Evolutionary conservation across 306 rosid species (phyloP).

Genomic region (Cucumis cinereus): DNA sequence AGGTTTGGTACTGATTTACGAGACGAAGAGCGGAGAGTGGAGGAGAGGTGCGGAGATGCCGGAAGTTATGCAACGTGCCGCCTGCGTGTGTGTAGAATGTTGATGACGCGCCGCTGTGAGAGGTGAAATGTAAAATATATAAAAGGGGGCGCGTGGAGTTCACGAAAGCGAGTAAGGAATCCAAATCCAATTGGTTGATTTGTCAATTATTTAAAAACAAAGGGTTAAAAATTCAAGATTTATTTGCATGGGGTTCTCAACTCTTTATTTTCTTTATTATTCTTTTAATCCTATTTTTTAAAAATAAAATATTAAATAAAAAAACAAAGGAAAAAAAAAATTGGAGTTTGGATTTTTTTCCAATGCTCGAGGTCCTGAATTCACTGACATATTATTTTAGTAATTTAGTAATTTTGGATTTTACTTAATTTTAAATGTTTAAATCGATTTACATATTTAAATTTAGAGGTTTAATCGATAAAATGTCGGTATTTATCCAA

Average conservation of each 20-base stretch:
- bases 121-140: too few relatives aligned
- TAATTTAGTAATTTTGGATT: not conserved
- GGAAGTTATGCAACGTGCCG: constrained; percentile 52
- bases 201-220: not conserved
- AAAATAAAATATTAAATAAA: too few relatives aligned
- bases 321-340: too few relatives aligned
- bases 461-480: too few relatives aligned
- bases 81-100: constrained; percentile 53
- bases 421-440: not conserved
- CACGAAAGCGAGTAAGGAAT: not conserved
- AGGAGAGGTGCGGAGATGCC: constrained; percentile 36
- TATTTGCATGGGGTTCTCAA: constrained; percentile 5
- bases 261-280: not conserved
- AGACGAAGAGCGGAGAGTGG: constrained; percentile 40
- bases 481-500: too few relatives aligned
- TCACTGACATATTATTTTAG: not conserved
- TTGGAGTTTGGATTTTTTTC: not conserved
- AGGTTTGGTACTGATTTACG: constrained; percentile 41
- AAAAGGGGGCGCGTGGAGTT: not conserved
- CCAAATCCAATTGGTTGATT: not conserved
- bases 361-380: not conserved
- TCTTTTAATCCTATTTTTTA: not conserved
- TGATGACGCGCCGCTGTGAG: not conserved
- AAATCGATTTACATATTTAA: too few relatives aligned
- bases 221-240: not conserved